Evolutionary conservation across 2,329 filamentous ascomycete species (phyloP).

Genomic region (Ilyonectria robusta): DNA sequence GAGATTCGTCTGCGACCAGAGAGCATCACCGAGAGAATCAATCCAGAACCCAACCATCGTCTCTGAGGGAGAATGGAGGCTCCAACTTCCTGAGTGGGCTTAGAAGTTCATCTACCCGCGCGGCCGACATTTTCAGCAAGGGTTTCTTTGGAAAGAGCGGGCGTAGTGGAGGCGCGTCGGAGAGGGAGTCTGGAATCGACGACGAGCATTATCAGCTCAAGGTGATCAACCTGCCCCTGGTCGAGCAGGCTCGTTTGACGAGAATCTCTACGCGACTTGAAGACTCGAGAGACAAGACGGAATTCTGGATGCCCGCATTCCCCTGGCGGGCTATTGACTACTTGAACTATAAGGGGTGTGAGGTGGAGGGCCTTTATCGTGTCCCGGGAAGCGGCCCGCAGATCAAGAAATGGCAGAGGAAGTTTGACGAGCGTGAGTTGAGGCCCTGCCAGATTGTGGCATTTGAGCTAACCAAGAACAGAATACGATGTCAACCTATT

Average conservation of each 20-base stretch:
- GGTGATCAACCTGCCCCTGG: slow-evolving; percentile 86
- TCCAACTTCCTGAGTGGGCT: slow-evolving; percentile 47
- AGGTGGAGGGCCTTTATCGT: slow-evolving; percentile 93
- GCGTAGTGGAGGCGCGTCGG: slow-evolving; percentile 78
- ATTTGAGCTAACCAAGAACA: slow-evolving; percentile 49
- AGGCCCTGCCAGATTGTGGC: background rate
- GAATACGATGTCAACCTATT: slow-evolving; percentile 93
- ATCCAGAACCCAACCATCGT: slow-evolving; percentile 65
- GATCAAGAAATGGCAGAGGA: slow-evolving; percentile 93
- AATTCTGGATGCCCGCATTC: slow-evolving; percentile 98
- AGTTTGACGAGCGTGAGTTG: slow-evolving; percentile 83
- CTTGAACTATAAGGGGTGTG: slow-evolving; percentile 92
- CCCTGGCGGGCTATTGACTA: slow-evolving; percentile 98
- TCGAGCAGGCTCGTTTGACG: slow-evolving; percentile 91
- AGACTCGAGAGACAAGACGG: slow-evolving; percentile 92
- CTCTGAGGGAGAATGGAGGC: slow-evolving; percentile 71
- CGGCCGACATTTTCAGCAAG: slow-evolving; percentile 84
- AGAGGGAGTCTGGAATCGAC: slow-evolving; percentile 75
- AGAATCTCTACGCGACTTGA: slow-evolving; percentile 92
- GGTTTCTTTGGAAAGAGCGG: slow-evolving; percentile 85
- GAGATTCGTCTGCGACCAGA: slow-evolving; percentile 60
- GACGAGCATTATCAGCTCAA: slow-evolving; percentile 88
- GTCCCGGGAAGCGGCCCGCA: slow-evolving; percentile 92
- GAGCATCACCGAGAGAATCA: slow-evolving; percentile 64
- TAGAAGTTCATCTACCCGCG: slow-evolving; percentile 45